These are phyloP conservation scores for Macrolepiota dolichaula DNA, from an alignment of 768 basidiomycete genomes.

Conservation along the genomic window DNA sequence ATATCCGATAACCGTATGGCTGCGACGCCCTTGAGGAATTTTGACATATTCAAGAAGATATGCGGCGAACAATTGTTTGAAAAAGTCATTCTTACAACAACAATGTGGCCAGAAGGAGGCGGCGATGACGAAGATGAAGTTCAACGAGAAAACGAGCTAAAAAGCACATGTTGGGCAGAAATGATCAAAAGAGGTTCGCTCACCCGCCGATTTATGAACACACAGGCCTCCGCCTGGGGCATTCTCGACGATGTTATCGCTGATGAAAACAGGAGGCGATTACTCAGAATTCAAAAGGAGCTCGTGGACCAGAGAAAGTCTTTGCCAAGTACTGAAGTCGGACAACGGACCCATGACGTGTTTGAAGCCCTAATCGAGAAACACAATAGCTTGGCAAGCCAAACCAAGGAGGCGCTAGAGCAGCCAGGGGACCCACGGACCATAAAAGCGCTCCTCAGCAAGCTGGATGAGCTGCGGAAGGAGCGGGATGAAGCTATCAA, in stretches of 20 bases:
- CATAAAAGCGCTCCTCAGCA: not conserved
- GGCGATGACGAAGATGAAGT: not conserved
- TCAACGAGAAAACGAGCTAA: not conserved
- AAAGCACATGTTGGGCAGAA: slow-evolving; percentile 10
- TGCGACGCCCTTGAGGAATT: slow-evolving; percentile 9
- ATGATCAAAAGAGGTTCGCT: not conserved
- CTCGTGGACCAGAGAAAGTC: slow-evolving; percentile 2
- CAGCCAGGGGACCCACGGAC: not conserved
- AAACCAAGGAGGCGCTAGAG: not conserved
- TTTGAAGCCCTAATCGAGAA: not conserved
- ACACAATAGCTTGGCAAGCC: not conserved
- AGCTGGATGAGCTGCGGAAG: not conserved
- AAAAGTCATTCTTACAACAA: slow-evolving; percentile 10
- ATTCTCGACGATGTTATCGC: not conserved
- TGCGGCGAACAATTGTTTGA: slow-evolving; percentile 9
- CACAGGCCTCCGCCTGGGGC: not conserved
- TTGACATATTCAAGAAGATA: slow-evolving; percentile 9
- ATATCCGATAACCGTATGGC: slow-evolving; percentile 12
- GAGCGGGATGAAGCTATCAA: not conserved
- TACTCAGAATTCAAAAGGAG: slow-evolving; percentile 8
- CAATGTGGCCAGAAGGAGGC: slow-evolving; percentile 8
- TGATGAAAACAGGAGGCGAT: not conserved
- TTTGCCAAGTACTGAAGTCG: slow-evolving; percentile 4
- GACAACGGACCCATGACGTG: not conserved
- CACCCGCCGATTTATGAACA: not conserved